Base-by-base conservation (phyloP, 805 yeast genomes). In the Myxozyma sirexii region DNA sequence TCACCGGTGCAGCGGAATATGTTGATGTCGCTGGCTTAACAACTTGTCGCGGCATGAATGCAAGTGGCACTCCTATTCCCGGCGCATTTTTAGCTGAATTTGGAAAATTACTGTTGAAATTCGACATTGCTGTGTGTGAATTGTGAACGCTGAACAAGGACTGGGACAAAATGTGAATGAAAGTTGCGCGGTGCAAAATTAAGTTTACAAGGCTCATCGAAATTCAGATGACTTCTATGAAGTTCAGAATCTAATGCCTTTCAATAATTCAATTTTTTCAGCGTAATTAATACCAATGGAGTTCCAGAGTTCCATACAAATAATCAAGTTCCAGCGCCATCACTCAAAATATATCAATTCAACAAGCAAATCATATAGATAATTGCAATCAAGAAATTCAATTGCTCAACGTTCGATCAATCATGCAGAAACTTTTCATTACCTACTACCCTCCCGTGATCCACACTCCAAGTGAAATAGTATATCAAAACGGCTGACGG, bases 401-500 rank as follows among this genome's bases (percentile, higher is more conserved):
- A n/a, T n/a, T n/a, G n/a, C n/a, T 19, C 43, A 23, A 19, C 6
- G 10, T 15, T 41, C 27, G 23, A 23, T 37, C 26, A 50, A 26
- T 50, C 45, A 39, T 27, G 31, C 23, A 27, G 27, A 27, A 39
- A 50, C 38, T 50, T 50, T 26, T 31, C 54, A 26, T 50, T 46
- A 12, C 46, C 54, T 10, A 33, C 37, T 10, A 38, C 41, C 37
- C 52, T 43, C 4, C 56, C 62, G 23, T 53, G 51, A 19, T 65
- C 68, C 19, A 72, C 64, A 57, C 72, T 75, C 82, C 82, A 79
- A 17, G 80, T 75, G 37, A 77, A 71, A 65, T 75, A 79, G 63
- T 79, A 79, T 47, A 79, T 70, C 47, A 79, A 69, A 17, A 76
- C 74, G 39, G 78, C 79, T 1, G 76, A 68, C 3, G 82, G 82